Conservation (phyloP, 768 basidiomycete genomes). For the Amanita polypyramis region DNA sequence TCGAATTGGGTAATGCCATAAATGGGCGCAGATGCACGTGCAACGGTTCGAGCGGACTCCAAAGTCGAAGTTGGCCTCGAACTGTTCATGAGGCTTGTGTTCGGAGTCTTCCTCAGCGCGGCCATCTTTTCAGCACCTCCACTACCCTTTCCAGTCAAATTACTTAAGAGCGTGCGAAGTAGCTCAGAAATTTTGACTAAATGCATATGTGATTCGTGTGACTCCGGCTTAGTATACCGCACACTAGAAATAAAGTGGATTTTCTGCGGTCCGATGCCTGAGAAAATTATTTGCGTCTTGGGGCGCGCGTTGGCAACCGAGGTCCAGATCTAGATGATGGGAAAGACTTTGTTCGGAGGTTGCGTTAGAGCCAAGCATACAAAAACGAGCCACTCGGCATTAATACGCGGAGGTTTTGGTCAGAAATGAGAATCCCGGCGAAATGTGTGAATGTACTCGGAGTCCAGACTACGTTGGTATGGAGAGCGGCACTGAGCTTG, state of each 20-base stretch:
- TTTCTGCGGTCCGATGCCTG: constrained; percentile 30
- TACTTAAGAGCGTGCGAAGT: too few relatives aligned
- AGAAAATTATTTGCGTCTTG: constrained; percentile 11
- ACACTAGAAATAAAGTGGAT: constrained; percentile 17
- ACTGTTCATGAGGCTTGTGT: too few relatives aligned
- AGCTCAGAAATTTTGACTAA: too few relatives aligned
- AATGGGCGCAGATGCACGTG: too few relatives aligned
- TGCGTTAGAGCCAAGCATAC: too few relatives aligned
- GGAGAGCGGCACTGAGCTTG: not conserved
- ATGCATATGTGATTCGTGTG: too few relatives aligned
- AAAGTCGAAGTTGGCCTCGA: too few relatives aligned
- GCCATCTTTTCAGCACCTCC: too few relatives aligned
- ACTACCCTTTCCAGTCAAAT: too few relatives aligned
- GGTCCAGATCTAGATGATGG: constrained; percentile 17
- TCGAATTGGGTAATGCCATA: too few relatives aligned
- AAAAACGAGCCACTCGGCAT: too few relatives aligned
- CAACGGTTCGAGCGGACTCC: constrained; percentile 17
- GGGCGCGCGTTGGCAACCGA: constrained; percentile 18
- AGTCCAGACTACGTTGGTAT: not conserved
- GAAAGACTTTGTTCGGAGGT: constrained; percentile 11
- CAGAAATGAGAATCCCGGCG: not conserved
- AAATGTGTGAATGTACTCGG: not conserved
- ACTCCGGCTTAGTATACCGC: constrained; percentile 14
- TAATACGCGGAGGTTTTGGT: not conserved
- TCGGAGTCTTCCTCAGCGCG: too few relatives aligned